Evolutionary conservation across 768 basidiomycete species (phyloP).

Genomic region (Imleria badia): DNA sequence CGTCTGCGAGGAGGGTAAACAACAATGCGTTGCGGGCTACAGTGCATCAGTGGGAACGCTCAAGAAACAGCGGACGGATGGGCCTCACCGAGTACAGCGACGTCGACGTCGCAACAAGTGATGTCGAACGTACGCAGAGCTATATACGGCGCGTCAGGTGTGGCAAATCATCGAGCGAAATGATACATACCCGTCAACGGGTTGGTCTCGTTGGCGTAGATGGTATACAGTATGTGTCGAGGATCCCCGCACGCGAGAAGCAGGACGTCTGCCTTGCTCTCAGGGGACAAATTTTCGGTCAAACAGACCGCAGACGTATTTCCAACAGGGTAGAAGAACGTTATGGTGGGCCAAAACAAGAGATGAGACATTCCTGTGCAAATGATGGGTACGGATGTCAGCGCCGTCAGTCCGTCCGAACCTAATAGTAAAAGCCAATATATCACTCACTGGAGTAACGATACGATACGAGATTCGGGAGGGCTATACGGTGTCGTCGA

Average conservation of each 20-base stretch:
- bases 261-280: constrained; percentile 37
- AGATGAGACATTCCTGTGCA: constrained; percentile 15
- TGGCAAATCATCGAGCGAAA: neutral
- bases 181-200: constrained; percentile 4
- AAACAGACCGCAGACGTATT: constrained; percentile 55
- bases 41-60: neutral
- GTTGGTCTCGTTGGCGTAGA: constrained; percentile 24
- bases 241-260: constrained; percentile 59
- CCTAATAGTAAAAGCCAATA: too few relatives aligned
- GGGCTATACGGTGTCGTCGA: neutral
- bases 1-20: constrained; percentile 27
- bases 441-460: neutral
- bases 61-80: neutral
- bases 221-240: constrained; percentile 50
- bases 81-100: constrained; percentile 25
- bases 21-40: constrained; percentile 29
- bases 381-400: too few relatives aligned
- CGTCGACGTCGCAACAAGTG: constrained; percentile 32
- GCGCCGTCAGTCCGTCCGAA: neutral
- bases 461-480: neutral
- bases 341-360: constrained; percentile 19
- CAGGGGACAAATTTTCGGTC: constrained; percentile 46
- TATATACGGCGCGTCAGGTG: constrained; percentile 3
- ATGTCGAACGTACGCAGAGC: constrained; percentile 22
- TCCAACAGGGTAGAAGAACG: constrained; percentile 57